A percentile compares a stretch with the other conserved stretches of the same genome.
Conservation (phyloP, 305 asterid genomes). For the Fraxinus latifolia region DNA sequence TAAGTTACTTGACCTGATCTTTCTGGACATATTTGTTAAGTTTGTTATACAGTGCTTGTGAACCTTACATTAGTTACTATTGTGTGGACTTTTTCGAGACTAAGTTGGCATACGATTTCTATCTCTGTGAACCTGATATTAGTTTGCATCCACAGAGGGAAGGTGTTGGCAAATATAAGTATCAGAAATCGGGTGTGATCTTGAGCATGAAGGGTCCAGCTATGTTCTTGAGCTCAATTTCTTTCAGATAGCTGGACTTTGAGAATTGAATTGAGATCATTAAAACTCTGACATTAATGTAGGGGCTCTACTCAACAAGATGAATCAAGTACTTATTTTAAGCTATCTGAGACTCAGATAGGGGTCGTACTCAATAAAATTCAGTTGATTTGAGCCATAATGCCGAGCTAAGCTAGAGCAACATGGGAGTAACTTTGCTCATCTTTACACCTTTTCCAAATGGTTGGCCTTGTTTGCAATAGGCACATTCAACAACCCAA, state of each 20-base stretch:
- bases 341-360: neutral
- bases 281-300: neutral
- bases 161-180: neutral
- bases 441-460: neutral
- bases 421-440: neutral
- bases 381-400: slow-evolving; percentile 1
- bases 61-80: neutral
- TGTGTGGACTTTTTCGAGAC: neutral
- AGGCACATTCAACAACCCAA: neutral
- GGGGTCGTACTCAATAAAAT: neutral
- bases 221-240: neutral
- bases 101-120: slow-evolving; percentile 6
- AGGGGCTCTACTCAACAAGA: neutral
- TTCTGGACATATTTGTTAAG: slow-evolving; percentile 17
- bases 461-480: neutral
- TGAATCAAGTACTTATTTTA: neutral
- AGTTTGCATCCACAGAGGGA: neutral
- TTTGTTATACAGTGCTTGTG: slow-evolving; percentile 14
- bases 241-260: neutral
- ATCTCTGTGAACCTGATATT: slow-evolving; percentile 1
- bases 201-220: neutral
- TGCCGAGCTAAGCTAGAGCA: neutral
- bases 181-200: neutral
- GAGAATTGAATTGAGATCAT: neutral
- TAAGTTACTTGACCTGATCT: slow-evolving; percentile 43